Conservation (phyloP, 2,329 filamentous ascomycete genomes). For the Calonectria leucothoes region DNA sequence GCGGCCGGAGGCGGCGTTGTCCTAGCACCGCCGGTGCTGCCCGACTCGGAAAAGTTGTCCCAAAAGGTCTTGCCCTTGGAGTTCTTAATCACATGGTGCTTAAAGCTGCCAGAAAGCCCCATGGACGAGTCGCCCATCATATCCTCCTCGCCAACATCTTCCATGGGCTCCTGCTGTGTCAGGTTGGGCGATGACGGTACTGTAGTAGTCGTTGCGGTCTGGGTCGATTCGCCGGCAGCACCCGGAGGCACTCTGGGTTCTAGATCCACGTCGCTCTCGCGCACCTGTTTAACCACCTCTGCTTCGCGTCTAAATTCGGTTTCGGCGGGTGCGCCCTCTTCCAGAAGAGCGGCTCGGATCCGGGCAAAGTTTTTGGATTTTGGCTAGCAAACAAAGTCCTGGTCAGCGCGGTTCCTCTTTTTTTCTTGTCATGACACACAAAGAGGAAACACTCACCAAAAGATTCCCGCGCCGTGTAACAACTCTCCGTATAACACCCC, state of each 20-base stretch:
- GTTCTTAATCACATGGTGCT: conserved; percentile 78
- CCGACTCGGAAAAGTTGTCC: conserved; percentile 80
- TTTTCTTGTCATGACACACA: not conserved
- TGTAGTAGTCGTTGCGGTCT: conserved; percentile 64
- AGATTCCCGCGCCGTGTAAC: conserved; percentile 92
- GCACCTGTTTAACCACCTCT: conserved; percentile 94
- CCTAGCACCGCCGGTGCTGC: conserved; percentile 60
- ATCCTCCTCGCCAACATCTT: conserved; percentile 78
- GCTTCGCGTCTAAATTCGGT: conserved; percentile 91
- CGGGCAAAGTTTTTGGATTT: conserved; percentile 97
- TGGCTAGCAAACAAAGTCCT: conserved; percentile 65
- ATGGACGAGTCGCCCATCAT: conserved; percentile 68
- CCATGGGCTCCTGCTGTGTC: conserved; percentile 72
- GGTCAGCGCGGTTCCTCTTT: conserved; percentile 41
- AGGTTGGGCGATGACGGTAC: conserved; percentile 77
- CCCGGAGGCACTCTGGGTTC: conserved; percentile 55
- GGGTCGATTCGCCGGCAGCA: conserved; percentile 56
- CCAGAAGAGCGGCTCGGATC: conserved; percentile 87
- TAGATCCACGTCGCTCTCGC: conserved; percentile 83
- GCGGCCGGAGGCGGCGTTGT: conserved; percentile 76
- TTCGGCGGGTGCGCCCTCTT: conserved; percentile 89
- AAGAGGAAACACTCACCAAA: conserved; percentile 68
- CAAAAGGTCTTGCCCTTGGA: conserved; percentile 77
- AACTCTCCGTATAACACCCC: conserved; percentile 82
- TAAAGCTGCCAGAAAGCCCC: conserved; percentile 74